A percentile compares a stretch with the other conserved stretches of the same genome.
Conservation (phyloP, 2,329 filamentous ascomycete species). For the Penicillium sp. region DNA sequence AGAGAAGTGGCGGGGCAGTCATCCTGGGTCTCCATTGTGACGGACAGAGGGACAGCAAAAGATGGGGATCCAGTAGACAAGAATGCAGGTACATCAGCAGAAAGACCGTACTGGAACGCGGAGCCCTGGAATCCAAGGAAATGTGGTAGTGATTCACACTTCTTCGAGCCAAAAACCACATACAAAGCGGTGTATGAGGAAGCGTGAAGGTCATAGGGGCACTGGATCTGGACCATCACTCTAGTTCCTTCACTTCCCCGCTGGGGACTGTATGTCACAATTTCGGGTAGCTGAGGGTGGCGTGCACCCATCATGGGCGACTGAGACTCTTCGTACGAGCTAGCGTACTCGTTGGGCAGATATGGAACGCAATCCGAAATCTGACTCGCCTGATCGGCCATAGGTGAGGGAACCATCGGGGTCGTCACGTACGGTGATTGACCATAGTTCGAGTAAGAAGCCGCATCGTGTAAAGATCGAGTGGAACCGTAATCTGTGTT, state of each 20-base stretch:
- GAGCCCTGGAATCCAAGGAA: conserved; percentile 59
- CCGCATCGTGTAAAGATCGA: conserved; percentile 39
- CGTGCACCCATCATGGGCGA: conserved; percentile 65
- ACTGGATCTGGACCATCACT: conserved; percentile 70
- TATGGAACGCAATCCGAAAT: conserved; percentile 43
- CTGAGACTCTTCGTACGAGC: conserved; percentile 60
- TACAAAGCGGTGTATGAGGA: conserved; percentile 56
- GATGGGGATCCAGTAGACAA: conserved; percentile 56
- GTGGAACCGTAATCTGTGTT: conserved; percentile 38
- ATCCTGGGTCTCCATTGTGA: conserved; percentile 59
- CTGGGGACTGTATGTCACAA: conserved; percentile 68
- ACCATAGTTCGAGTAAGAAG: conserved; percentile 42
- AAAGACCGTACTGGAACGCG: conserved; percentile 68
- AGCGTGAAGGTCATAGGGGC: conserved; percentile 69
- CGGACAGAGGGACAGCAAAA: conserved; percentile 56
- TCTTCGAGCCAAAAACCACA: conserved; percentile 75
- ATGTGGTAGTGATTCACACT: conserved; percentile 65
- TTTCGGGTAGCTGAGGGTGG: conserved; percentile 58
- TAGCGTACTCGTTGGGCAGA: conserved; percentile 38
- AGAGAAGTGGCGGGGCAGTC: conserved; percentile 51
- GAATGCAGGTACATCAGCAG: conserved; percentile 68
- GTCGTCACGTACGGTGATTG: conserved; percentile 41
- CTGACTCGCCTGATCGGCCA: conserved; percentile 42
- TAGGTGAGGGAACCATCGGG: conserved; percentile 40
- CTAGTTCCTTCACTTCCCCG: conserved; percentile 68